Conservation (phyloP, 2,329 filamentous ascomycete species). For the Sarocladium strictum region DNA sequence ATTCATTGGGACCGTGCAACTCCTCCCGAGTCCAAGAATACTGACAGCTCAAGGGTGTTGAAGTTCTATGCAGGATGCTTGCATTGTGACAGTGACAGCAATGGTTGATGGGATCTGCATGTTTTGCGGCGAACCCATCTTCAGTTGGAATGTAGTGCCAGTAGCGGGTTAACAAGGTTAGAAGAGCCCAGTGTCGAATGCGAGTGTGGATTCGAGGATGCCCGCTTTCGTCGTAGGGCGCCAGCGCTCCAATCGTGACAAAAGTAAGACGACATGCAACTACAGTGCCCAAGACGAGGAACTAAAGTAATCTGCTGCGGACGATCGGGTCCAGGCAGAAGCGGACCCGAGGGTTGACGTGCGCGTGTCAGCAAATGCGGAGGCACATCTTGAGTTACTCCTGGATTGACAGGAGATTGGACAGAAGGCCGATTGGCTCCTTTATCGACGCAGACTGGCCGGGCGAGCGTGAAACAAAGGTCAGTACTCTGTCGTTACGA, state of each 20-base stretch:
- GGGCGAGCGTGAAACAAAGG: not conserved
- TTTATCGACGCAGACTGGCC: not conserved
- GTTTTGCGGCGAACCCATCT: not conserved
- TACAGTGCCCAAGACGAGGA: not conserved
- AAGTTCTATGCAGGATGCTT: too few relatives aligned
- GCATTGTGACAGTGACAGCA: not conserved
- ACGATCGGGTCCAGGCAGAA: not conserved
- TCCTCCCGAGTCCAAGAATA: too few relatives aligned
- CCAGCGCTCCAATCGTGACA: too few relatives aligned
- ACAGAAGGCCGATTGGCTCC: not conserved
- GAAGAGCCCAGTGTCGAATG: not conserved
- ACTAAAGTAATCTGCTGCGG: too few relatives aligned
- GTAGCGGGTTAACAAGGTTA: too few relatives aligned
- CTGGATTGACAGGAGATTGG: not conserved
- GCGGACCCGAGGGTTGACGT: not conserved
- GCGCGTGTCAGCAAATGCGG: not conserved
- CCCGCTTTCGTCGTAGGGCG: conserved; percentile 7
- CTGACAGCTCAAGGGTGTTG: too few relatives aligned
- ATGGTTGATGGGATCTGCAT: not conserved
- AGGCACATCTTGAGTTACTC: not conserved
- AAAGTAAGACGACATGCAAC: not conserved
- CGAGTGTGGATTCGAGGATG: not conserved
- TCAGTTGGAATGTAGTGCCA: too few relatives aligned
- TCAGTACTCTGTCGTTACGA: too few relatives aligned
- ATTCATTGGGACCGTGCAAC: not conserved